Conservation (phyloP, 1,139 yeast genomes). For the Debaryomycetaceae sp. region DNA sequence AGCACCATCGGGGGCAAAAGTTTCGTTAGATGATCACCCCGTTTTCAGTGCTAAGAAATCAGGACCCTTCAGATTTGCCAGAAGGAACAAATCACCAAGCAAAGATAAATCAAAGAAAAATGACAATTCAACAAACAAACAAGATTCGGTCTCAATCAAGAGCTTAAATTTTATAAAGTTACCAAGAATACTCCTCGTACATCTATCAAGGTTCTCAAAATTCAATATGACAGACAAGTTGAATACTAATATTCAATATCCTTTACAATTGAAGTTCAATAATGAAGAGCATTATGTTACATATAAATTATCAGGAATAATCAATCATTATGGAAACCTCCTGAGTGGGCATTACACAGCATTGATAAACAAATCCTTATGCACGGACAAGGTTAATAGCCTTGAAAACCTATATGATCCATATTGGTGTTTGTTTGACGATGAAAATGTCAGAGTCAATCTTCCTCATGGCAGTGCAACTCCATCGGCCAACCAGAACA, state of each 20-base stretch:
- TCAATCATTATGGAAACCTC: conserved; percentile 68
- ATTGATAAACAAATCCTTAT: conserved; percentile 50
- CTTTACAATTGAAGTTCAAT: conserved; percentile 44
- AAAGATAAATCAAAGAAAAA: conserved; percentile 14
- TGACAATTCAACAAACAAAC: neutral
- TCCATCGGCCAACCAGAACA: conserved; percentile 28
- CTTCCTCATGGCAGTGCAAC: conserved; percentile 44
- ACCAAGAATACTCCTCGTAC: conserved; percentile 64
- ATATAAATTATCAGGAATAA: conserved; percentile 57
- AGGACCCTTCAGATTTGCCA: conserved; percentile 34
- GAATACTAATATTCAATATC: conserved; percentile 51
- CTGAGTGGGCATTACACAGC: conserved; percentile 77
- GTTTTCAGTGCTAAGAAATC: conserved; percentile 31
- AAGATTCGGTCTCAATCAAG: conserved; percentile 41
- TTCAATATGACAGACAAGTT: conserved; percentile 55
- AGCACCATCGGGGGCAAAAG: conserved; percentile 6
- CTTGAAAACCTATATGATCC: conserved; percentile 25
- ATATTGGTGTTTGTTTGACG: conserved; percentile 72
- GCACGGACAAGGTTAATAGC: conserved; percentile 18
- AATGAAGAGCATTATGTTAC: conserved; percentile 40
- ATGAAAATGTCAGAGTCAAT: conserved; percentile 53
- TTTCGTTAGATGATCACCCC: conserved; percentile 33
- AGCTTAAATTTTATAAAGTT: conserved; percentile 57
- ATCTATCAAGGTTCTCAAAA: conserved; percentile 57
- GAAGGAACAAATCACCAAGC: conserved; percentile 34